Evolutionary conservation across 345 rosid genomes (phyloP).

Genomic region (Geranium rotundifolium): DNA sequence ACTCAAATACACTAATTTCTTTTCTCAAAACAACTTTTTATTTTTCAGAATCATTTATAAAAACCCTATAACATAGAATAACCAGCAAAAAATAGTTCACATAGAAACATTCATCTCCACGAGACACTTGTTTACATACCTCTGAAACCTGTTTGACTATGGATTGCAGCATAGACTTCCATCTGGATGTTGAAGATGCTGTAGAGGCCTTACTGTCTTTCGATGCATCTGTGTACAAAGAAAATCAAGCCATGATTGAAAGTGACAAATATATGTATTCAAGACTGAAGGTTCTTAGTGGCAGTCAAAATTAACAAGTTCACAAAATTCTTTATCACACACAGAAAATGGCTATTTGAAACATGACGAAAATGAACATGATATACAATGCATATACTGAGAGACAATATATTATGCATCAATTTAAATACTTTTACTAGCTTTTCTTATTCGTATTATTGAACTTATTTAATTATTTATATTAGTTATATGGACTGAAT

Average conservation of each 20-base stretch:
- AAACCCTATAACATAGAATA: neutral
- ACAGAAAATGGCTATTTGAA: no score
- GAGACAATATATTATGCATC: no score
- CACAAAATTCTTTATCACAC: neutral
- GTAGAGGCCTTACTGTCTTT: constrained; percentile 16
- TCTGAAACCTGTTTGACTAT: constrained; percentile 65
- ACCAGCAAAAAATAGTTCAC: no score
- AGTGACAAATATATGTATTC: neutral
- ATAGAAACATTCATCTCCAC: no score
- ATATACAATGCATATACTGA: no score
- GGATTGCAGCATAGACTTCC: constrained; percentile 50
- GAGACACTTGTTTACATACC: constrained; percentile 17
- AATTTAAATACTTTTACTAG: no score
- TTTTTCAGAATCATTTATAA: neutral
- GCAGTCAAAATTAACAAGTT: neutral
- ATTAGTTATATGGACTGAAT: no score
- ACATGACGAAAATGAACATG: no score
- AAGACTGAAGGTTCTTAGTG: neutral
- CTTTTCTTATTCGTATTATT: no score
- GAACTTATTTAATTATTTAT: no score
- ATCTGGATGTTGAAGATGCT: constrained; percentile 30
- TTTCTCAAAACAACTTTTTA: neutral
- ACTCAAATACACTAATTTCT: neutral
- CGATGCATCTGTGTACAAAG: constrained; percentile 26
- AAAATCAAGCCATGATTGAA: neutral